A percentile compares a stretch with the other conserved stretches of the same genome.
These are phyloP conservation scores for Mangifera indica DNA, from an alignment of 345 rosid species.

Conservation along the genomic window DNA sequence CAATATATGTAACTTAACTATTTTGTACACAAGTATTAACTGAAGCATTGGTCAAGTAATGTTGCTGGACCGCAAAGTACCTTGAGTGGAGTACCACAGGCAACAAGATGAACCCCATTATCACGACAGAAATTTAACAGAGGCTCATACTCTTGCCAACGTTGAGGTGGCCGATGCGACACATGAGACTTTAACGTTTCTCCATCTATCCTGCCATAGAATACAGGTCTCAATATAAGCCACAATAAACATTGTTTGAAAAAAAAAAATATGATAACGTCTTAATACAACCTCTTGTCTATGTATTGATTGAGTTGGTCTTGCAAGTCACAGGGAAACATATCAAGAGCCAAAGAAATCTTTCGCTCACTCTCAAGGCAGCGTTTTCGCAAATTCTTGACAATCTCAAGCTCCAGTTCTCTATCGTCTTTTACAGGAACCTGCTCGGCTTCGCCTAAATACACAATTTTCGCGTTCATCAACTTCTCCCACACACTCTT, in stretches of 20 bases:
- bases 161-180: slow-evolving; percentile 67
- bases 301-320: slow-evolving; percentile 57
- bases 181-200: slow-evolving; percentile 57
- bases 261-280: slow-evolving; percentile 9
- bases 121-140: slow-evolving; percentile 77
- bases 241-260: not conserved
- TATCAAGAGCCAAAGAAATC: slow-evolving; percentile 73
- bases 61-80: slow-evolving; percentile 26
- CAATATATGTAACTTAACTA: no score
- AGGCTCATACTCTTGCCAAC: slow-evolving; percentile 91
- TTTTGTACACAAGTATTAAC: no score
- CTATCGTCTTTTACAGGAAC: slow-evolving; percentile 79
- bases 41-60: no score
- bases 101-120: slow-evolving; percentile 62
- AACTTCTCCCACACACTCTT: slow-evolving; percentile 84
- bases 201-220: slow-evolving; percentile 67
- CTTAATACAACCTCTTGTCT: slow-evolving; percentile 47
- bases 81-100: slow-evolving; percentile 91
- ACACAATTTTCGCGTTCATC: slow-evolving; percentile 72
- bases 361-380: slow-evolving; percentile 54
- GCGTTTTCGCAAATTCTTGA: slow-evolving; percentile 56
- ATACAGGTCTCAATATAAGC: slow-evolving; percentile 18
- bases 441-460: slow-evolving; percentile 87
- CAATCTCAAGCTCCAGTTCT: slow-evolving; percentile 68
- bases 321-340: slow-evolving; percentile 73